Base-by-base conservation (phyloP, 2,329 filamentous ascomycete species). In the Phoma sp. region DNA sequence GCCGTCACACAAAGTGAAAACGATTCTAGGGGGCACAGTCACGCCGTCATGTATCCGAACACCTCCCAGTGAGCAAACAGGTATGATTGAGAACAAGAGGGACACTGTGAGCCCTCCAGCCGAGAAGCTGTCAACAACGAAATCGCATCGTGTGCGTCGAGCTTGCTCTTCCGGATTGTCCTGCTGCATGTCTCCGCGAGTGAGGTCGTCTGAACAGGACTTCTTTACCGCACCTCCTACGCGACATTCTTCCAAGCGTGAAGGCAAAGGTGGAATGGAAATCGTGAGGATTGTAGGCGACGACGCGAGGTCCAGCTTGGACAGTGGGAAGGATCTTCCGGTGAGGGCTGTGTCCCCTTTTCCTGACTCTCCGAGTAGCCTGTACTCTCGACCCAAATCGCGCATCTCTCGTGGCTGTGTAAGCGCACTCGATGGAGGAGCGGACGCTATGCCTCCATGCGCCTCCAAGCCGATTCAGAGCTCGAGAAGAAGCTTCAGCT, bases 201-300 rank as follows among this genome's bases (percentile, higher is more conserved):
- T 52, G 1, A 32, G 38, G 0, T 47, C 44, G 3, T 59, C 57
- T 3, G 48, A 57, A 2, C 44, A 57, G 25, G 56, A 62, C 4
- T 60, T 56, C 38, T 67, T 60, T 8, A 64, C 59, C 11, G 58
- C 64, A 18, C 56, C 56, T 4, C 50, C 58, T 1, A 63, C 59
- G 2, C 43, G 41, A 1, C 22, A 32, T 24, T 18, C 46, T n/a
- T 55, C 52, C 2, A 37, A 13, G 3, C 24, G 35, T 7, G 14
- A 37, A 10, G 23, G 35, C 4, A 27, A 46, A 39, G 29, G n/a
- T 4, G 41, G 36, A 10, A 24, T 8, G 2, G 41, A 10, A 6
- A 29, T n/a, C 27, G 9, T 9, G 27, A 2, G 9, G 6, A 9
- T 29, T 29, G 27, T 29, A 29, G 27, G 9, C 27, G 27, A 9